phyloP scores from a whole-genome alignment of 2,329 filamentous ascomycete genomes.

The Pseudogymnoascus sp. region DNA sequence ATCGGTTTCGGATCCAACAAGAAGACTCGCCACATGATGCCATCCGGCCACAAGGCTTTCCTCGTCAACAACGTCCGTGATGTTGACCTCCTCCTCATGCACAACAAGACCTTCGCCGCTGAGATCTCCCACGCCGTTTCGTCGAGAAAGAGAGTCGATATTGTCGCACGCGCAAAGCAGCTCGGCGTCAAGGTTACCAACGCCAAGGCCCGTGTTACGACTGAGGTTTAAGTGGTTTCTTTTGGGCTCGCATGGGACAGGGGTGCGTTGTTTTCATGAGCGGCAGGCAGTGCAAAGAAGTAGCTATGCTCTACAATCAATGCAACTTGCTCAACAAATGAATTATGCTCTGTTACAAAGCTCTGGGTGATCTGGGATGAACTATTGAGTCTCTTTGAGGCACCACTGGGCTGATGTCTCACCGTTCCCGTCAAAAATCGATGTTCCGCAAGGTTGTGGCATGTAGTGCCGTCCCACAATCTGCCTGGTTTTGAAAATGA shows the following conservation, averaged over 20 bases:
- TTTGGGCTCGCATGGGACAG: conserved; percentile 27
- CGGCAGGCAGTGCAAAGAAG: conserved; percentile 23
- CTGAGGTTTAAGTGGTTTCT: conserved; percentile 60
- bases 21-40: conserved; percentile 98
- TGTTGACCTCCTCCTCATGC: conserved; percentile 97
- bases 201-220: conserved; percentile 97
- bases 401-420: background rate
- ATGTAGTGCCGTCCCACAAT: background rate
- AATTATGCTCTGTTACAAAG: background rate
- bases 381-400: background rate
- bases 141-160: conserved; percentile 96
- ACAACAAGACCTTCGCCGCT: conserved; percentile 98
- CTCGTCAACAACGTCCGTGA: conserved; percentile 95
- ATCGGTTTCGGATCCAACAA: conserved; percentile 99
- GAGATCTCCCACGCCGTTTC: conserved; percentile 99
- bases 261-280: conserved; percentile 27
- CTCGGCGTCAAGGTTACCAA: conserved; percentile 99
- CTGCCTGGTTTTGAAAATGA: background rate
- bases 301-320: conserved; percentile 28
- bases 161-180: conserved; percentile 94
- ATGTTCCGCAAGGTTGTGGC: background rate
- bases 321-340: conserved; percentile 13
- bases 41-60: conserved; percentile 99
- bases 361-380: background rate
- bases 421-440: background rate